phyloP scores from a whole-genome alignment of 352 stramenopile genomes.

The Phytophthora vignae region DNA sequence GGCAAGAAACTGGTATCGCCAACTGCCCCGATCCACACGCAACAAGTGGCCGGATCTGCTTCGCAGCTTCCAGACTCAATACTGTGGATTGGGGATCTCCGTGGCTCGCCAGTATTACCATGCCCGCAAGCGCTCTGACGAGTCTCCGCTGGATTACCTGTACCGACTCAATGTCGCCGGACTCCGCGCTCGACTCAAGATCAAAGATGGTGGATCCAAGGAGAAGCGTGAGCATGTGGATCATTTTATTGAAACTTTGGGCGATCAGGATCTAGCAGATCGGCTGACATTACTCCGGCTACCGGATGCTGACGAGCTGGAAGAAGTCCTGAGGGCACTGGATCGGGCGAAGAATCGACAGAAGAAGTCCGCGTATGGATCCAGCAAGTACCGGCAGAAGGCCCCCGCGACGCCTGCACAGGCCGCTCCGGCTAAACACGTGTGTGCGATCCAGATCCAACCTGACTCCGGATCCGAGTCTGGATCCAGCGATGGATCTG shows the following conservation, averaged over 20 bases:
- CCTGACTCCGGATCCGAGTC: too few species aligned
- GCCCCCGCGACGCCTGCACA: too few species aligned
- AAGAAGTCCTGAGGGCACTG: too few species aligned
- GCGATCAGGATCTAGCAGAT: neutral
- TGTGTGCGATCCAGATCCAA: too few species aligned
- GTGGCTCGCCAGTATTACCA: neutral
- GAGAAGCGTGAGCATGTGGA: neutral
- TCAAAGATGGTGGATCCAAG: neutral
- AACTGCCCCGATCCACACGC: neutral
- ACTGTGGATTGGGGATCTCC: neutral
- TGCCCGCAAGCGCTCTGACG: neutral
- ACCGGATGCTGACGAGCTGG: too few species aligned
- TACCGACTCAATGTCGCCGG: neutral
- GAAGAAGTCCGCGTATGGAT: too few species aligned
- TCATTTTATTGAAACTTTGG: neutral
- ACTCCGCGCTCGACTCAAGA: neutral
- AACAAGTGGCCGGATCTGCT: neutral
- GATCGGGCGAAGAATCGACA: too few species aligned
- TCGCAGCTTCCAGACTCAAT: neutral
- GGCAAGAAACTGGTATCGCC: conserved; percentile 3
- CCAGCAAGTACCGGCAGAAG: too few species aligned
- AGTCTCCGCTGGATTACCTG: neutral
- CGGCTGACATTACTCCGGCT: too few species aligned
- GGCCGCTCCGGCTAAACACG: too few species aligned
- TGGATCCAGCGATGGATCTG: too few species aligned